Percentiles rank a stretch among this genome's conserved stretches.
These are phyloP conservation scores for Pythium diclinum DNA, from an alignment of 352 stramenopile genomes.

Conservation along the genomic window DNA sequence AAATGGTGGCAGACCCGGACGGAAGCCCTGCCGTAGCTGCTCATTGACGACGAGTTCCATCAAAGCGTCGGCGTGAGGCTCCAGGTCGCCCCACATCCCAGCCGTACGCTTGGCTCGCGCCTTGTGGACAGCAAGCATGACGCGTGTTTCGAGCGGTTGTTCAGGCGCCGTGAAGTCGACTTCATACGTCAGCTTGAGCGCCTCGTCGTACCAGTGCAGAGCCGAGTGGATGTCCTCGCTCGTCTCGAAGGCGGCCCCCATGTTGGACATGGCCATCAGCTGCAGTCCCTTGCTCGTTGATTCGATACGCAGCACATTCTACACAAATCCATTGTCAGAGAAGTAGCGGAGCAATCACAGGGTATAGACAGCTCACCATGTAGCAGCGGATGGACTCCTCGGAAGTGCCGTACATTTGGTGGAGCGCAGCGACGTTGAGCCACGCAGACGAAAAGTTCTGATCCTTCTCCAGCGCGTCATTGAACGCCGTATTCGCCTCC, in stretches of 20 bases:
- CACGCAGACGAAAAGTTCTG: conserved; percentile 34
- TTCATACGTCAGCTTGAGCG: conserved; percentile 18
- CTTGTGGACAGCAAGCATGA: conserved; percentile 24
- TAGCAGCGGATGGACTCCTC: conserved; percentile 52
- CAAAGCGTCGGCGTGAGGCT: conserved; percentile 32
- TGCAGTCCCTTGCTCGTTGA: conserved; percentile 7
- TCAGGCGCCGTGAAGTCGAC: conserved; percentile 18
- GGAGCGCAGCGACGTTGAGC: conserved; percentile 65
- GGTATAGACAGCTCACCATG: conserved; percentile 20
- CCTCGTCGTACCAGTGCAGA: conserved; percentile 31
- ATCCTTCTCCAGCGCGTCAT: conserved; percentile 35
- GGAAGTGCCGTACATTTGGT: conserved; percentile 59
- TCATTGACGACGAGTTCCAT: conserved; percentile 34
- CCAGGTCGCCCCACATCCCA: conserved; percentile 45
- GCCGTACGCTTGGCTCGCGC: conserved; percentile 45
- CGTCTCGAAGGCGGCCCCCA: conserved; percentile 44
- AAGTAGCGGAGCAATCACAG: too few species aligned
- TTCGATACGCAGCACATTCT: conserved; percentile 30
- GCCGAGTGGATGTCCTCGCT: conserved; percentile 33
- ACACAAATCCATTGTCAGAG: too few species aligned
- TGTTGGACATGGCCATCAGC: conserved; percentile 41
- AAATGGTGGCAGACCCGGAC: conserved; percentile 56
- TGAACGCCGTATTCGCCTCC: conserved; percentile 43
- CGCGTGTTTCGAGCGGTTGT: background rate
- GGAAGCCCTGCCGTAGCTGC: conserved; percentile 24